Evolutionary conservation across 1,284 basidiomycete species (phyloP), one percentile per base, ranked within the genome.

Genomic region (Puccinia horiana): DNA sequence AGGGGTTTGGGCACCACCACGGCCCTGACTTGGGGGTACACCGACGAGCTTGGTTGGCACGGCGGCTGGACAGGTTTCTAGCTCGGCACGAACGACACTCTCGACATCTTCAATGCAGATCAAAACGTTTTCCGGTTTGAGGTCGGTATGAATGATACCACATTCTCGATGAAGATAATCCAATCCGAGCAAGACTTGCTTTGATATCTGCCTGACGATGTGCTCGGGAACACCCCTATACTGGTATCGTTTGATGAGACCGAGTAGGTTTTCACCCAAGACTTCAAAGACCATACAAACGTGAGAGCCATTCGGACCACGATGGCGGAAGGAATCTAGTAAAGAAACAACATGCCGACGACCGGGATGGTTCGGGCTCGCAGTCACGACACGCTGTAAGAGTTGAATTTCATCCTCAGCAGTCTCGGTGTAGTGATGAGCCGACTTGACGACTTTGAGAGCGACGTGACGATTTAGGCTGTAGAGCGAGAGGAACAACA

Each of bases 211-310:
- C 86, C 93, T 93, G 84, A 98, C 95, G 85, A 99, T 90, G 83
- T 90, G 92, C 88, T 95, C 93, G 2, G 97, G 96, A 0, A 99
- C 95, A 83, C 97, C 96, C 85, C 94, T 93, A 88, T 98, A 94
- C 89, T 94, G 93, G 87, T 95, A 92, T 26, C 96, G 91, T 88
- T 97, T 98, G 90, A 98, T 98, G 85, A 99, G 91, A 1, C 96
- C 96, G 0, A 99, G 91, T n/a, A 99, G 89, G 87, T 98, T 98
- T 89, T 99, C 97, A 81, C 97, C 96, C 14, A 99, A 91, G 49
- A 99, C 97, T 88, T 99, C 96, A 86, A 98, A 98, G 23, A 99
- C 96, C 96, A 99, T 99, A 90, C 97, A 99, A 84, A 99, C 94
- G 88, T 99, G 96, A n/a, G 92, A 93, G 72, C 96, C 96, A 87